phyloP scores from a whole-genome alignment of 352 stramenopile species.

The Hyaloperonospora brassicae region DNA sequence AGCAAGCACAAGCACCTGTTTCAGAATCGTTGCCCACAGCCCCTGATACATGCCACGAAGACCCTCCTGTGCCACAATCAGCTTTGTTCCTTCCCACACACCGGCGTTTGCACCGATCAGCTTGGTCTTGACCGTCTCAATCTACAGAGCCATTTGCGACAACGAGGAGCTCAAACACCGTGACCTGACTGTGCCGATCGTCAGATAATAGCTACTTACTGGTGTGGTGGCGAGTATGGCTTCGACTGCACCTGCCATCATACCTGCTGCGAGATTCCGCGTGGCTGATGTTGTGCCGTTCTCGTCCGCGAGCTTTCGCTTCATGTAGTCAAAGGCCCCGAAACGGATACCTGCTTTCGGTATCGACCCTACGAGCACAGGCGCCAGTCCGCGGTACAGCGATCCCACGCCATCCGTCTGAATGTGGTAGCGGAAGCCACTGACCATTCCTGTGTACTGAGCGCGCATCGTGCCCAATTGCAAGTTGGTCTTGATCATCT shows the following conservation, averaged over 20 bases:
- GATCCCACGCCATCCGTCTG: slow-evolving; percentile 54
- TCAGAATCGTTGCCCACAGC: slow-evolving; percentile 90
- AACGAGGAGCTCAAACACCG: background rate
- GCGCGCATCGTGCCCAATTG: slow-evolving; percentile 79
- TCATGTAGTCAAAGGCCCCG: slow-evolving; percentile 89
- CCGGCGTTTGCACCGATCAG: slow-evolving; percentile 94
- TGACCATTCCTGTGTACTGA: slow-evolving; percentile 68
- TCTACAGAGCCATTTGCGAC: slow-evolving; percentile 26
- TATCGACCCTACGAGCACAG: slow-evolving; percentile 91
- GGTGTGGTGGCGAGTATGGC: slow-evolving; percentile 91
- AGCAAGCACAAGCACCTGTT: slow-evolving; percentile 60
- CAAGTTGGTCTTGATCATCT: slow-evolving; percentile 94
- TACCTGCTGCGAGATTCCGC: slow-evolving; percentile 89
- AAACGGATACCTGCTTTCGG: slow-evolving; percentile 96
- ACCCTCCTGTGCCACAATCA: slow-evolving; percentile 89
- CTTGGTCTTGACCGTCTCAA: slow-evolving; percentile 96
- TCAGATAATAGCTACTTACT: slow-evolving; percentile 19
- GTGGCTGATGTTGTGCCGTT: slow-evolving; percentile 85
- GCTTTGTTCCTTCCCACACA: slow-evolving; percentile 85
- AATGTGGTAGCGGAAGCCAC: slow-evolving; percentile 67
- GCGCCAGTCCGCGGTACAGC: slow-evolving; percentile 91
- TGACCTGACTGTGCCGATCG: too few relatives aligned
- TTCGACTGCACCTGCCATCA: slow-evolving; percentile 88
- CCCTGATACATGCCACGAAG: slow-evolving; percentile 90
- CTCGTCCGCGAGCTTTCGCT: slow-evolving; percentile 73